Conservation (phyloP, 345 rosid species). For the Euclidium syriacum region DNA sequence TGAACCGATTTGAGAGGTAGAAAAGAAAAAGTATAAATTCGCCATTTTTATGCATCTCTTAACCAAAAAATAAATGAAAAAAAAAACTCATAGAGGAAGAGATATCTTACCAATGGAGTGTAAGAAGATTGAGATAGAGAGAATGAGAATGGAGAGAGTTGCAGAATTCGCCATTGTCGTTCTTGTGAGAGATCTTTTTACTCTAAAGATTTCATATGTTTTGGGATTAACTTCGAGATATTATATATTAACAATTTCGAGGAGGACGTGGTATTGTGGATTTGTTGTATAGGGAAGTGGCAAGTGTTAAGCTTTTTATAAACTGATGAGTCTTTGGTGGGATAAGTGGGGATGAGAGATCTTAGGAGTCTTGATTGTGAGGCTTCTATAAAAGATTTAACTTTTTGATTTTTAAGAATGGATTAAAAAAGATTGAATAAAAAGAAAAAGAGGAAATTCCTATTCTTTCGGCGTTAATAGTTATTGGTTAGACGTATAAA, state of each 20-base stretch:
- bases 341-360: slow-evolving; percentile 21
- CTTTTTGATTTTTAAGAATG: slow-evolving; percentile 1
- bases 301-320: slow-evolving; percentile 20
- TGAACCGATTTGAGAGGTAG: not conserved
- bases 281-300: slow-evolving; percentile 20
- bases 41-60: too few relatives aligned
- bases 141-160: slow-evolving; percentile 28
- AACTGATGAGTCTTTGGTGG: slow-evolving; percentile 6
- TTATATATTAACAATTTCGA: not conserved
- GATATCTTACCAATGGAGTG: slow-evolving; percentile 28
- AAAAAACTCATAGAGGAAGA: not conserved
- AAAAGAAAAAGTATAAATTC: not conserved
- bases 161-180: slow-evolving; percentile 34
- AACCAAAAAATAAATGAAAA: not conserved
- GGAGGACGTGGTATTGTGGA: slow-evolving; percentile 26
- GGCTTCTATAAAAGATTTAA: not conserved
- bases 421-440: not conserved
- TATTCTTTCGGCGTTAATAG: not conserved
- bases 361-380: not conserved
- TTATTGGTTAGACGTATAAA: not conserved
- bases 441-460: slow-evolving; percentile 2
- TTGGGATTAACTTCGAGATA: not conserved
- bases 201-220: slow-evolving; percentile 8
- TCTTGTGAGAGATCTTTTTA: not conserved
- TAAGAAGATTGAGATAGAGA: slow-evolving; percentile 20